phyloP scores from a whole-genome alignment of 306 rosid genomes.

The Neltuma alba region DNA sequence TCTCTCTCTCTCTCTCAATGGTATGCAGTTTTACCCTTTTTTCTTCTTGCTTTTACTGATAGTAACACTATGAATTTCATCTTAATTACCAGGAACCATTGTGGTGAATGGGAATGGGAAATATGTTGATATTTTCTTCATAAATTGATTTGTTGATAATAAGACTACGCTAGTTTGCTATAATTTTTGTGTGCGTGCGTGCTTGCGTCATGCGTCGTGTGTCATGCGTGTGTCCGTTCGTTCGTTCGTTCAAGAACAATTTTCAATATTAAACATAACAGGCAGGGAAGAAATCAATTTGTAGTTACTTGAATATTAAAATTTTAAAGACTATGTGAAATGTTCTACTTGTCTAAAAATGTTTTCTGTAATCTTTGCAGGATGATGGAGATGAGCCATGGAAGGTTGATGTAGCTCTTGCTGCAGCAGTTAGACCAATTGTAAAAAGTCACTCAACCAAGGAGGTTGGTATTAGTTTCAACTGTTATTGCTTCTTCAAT shows the following conservation, averaged over 20 bases:
- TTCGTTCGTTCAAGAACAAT: too few species aligned
- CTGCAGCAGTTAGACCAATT: conserved; percentile 42
- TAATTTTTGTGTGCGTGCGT: too few species aligned
- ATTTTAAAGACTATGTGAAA: too few species aligned
- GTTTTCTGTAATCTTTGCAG: conserved; percentile 31
- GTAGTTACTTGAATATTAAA: too few species aligned
- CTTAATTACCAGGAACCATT: not conserved
- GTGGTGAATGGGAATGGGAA: not conserved
- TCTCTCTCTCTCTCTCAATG: too few species aligned
- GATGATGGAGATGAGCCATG: conserved; percentile 33
- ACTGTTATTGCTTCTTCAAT: not conserved
- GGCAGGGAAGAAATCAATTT: too few species aligned
- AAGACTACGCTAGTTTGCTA: not conserved
- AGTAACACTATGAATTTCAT: not conserved
- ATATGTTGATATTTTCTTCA: not conserved
- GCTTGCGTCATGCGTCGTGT: too few species aligned
- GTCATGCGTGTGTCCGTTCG: too few species aligned
- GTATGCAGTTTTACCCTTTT: not conserved
- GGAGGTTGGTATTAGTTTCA: conserved; percentile 48
- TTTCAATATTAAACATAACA: too few species aligned
- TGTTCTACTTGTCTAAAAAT: too few species aligned
- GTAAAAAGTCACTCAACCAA: conserved; percentile 36
- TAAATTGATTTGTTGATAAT: not conserved
- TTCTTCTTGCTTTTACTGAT: not conserved
- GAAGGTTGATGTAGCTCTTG: conserved; percentile 36